Percentiles rank a stretch among this genome's conserved stretches.
phyloP scores from a whole-genome alignment of 2,329 filamentous ascomycete genomes.

The Sclerotinia spermophila region DNA sequence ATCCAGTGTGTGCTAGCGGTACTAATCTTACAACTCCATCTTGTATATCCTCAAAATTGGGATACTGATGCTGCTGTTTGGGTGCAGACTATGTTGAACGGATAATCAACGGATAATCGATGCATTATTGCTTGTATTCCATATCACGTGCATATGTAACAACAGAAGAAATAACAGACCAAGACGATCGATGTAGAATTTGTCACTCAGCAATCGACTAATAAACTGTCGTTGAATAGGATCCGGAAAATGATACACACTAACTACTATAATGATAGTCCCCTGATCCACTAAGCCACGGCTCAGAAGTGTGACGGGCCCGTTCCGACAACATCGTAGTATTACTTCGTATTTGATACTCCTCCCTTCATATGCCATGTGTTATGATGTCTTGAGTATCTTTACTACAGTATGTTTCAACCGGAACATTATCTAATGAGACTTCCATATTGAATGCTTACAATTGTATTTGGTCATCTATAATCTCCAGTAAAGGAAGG shows the following conservation, averaged over 20 bases:
- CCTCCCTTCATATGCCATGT: not conserved
- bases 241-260: not conserved
- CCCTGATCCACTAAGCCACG: not conserved
- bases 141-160: not conserved
- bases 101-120: not conserved
- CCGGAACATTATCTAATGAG: not conserved
- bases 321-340: slow-evolving; percentile 1
- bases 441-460: not conserved
- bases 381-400: not conserved
- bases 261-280: not conserved
- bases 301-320: not conserved
- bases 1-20: not conserved
- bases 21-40: not conserved
- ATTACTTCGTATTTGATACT: no score
- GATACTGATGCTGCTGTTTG: not conserved
- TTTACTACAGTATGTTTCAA: not conserved
- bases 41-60: slow-evolving; percentile 1
- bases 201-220: not conserved
- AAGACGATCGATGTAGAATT: not conserved
- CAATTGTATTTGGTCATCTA: not conserved
- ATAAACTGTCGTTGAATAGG: not conserved
- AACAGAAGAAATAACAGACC: not conserved
- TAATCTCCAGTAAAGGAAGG: not conserved
- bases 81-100: not conserved
- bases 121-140: not conserved